A percentile compares a stretch with the other conserved stretches of the same genome.
phyloP scores from a whole-genome alignment of 2,329 filamentous ascomycete species.

The Blumeriella jaapii region DNA sequence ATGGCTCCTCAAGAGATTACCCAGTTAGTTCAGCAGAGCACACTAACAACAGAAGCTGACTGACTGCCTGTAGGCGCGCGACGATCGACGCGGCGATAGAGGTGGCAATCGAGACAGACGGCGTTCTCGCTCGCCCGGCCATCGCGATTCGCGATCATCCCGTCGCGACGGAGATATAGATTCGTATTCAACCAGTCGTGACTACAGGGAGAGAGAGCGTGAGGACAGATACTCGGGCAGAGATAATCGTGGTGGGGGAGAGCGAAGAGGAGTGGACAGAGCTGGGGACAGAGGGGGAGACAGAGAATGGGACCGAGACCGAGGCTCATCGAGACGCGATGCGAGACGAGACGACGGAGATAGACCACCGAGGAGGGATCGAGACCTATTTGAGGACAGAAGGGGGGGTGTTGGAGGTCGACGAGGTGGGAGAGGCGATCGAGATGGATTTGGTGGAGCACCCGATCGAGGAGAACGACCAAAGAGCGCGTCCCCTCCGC shows the following conservation, averaged over 20 bases:
- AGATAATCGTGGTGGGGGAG: slow-evolving; percentile 47
- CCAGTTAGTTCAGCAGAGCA: slow-evolving; percentile 32
- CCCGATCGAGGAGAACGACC: slow-evolving; percentile 36
- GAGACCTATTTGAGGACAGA: slow-evolving; percentile 53
- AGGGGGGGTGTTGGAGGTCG: slow-evolving; percentile 39
- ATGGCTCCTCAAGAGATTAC: slow-evolving; percentile 37
- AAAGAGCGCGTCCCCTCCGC: slow-evolving; percentile 64
- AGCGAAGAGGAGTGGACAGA: slow-evolving; percentile 37
- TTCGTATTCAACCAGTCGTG: slow-evolving; percentile 84
- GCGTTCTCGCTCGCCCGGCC: slow-evolving; percentile 78
- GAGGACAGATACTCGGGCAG: slow-evolving; percentile 80
- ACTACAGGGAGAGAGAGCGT: slow-evolving; percentile 83
- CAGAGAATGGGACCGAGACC: slow-evolving; percentile 67
- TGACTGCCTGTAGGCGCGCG: slow-evolving; percentile 27
- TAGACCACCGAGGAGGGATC: slow-evolving; percentile 38
- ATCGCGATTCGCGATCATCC: slow-evolving; percentile 46
- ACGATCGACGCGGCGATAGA: slow-evolving; percentile 33
- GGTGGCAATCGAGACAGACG: slow-evolving; percentile 47
- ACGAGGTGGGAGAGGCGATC: slow-evolving; percentile 30
- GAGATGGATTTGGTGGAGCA: slow-evolving; percentile 30
- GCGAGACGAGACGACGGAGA: slow-evolving; percentile 58
- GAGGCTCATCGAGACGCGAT: slow-evolving; percentile 49
- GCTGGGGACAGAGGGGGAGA: slow-evolving; percentile 58
- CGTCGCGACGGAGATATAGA: slow-evolving; percentile 70
- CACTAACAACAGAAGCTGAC: slow-evolving; percentile 9